Evolutionary conservation across 225 moss, liverwort and hornwort genomes (phyloP), one percentile per base, ranked within the genome.

Genomic region (Physcomitrellopsis africana): DNA sequence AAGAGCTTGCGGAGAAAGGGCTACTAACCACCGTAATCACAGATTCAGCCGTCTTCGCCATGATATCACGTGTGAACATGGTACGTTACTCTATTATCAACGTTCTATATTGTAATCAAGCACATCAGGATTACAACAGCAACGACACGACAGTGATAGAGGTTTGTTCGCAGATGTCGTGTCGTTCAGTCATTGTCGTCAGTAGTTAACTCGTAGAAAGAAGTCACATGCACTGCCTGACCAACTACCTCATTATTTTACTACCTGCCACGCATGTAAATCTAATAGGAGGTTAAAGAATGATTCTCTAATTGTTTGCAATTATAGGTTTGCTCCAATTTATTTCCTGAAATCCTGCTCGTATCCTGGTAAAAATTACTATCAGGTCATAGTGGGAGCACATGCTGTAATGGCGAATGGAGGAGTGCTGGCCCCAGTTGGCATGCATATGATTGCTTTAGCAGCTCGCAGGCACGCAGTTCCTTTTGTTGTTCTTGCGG

Each of bases 381-480:
- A 73, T 32, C 61, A 94, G 96, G 94, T 94, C 8, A 92, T 97
- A 67, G 94, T 97, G 17, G 97, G 94, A 69, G 97, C 97, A 59
- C 97, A 97, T 77, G 94, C 97, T 79, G 97, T 97, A 61, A 97
- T 97, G 97, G 97, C 97, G 75, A 97, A 97, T 77, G 97, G 97
- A 83, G 97, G 97, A 69, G 97, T 97, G 45, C 74, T 97, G 67
- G 97, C 92, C 63, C 97, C 97, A n/a, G 93, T 97, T 60, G 97
- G 97, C 81, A 81, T 93, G 81, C 94, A 94, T 53, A 91, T 97
- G 97, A 93, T 97, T 75, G 97, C 97, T 61, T 74, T 97, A 27
- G 97, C 97, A 73, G 97, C 97, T 69, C 85, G 87, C 48, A 87
- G 92, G 70, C 97, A 97, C 72, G 97, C 97, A 37, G 94, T 94